These are phyloP conservation scores for Emericellopsis atlantica DNA, from an alignment of 2,329 filamentous ascomycete genomes.

Conservation along the genomic window DNA sequence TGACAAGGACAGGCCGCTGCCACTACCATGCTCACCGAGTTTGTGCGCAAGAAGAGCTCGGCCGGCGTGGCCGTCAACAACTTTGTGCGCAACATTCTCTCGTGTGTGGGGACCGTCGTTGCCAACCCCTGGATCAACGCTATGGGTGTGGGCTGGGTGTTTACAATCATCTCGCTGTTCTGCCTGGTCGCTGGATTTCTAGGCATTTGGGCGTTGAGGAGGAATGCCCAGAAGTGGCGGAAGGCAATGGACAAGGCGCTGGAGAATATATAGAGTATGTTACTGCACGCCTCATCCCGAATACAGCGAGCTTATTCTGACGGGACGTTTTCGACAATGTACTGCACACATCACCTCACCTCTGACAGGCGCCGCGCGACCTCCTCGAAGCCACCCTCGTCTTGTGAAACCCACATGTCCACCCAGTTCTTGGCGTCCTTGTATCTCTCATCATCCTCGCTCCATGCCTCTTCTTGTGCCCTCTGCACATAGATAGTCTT, in stretches of 20 bases:
- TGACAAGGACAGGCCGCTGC: conserved; percentile 31
- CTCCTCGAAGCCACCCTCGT: conserved; percentile 16
- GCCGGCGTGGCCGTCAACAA: conserved; percentile 72
- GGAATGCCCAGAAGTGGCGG: conserved; percentile 51
- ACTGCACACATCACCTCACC: neutral
- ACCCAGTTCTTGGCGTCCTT: conserved; percentile 32
- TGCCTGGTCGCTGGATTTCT: conserved; percentile 42
- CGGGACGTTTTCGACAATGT: too few species aligned
- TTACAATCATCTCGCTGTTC: conserved; percentile 41
- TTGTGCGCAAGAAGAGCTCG: conserved; percentile 60
- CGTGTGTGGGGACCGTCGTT: conserved; percentile 57
- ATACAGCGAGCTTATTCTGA: too few species aligned
- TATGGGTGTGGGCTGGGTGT: conserved; percentile 66
- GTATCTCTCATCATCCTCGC: conserved; percentile 32
- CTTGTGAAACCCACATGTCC: conserved; percentile 22
- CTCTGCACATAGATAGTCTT: conserved; percentile 66
- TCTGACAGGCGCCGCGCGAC: conserved; percentile 14
- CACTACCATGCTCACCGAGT: conserved; percentile 78
- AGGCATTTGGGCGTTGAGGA: conserved; percentile 48
- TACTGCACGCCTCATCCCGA: neutral
- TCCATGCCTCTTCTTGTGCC: conserved; percentile 50
- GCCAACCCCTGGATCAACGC: conserved; percentile 57
- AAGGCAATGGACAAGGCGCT: conserved; percentile 39
- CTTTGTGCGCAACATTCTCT: conserved; percentile 67
- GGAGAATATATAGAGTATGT: neutral